Conservation (phyloP, 805 yeast species). For the Yarrowia sp. region DNA sequence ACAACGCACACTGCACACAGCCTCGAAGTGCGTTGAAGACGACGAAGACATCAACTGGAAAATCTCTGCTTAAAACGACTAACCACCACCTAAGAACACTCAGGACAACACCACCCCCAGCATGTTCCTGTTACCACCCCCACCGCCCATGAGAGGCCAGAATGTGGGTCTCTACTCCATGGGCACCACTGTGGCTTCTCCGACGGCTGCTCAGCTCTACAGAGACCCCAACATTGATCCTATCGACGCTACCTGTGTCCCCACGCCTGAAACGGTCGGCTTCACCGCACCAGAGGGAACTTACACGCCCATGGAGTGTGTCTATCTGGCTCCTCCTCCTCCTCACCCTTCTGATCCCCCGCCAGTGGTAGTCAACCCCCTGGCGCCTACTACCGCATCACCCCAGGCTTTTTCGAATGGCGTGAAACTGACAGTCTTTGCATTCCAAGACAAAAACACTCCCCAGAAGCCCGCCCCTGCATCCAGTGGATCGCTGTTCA, state of each 20-base stretch:
- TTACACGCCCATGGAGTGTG: constrained; percentile 46
- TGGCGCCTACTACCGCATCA: constrained; percentile 48
- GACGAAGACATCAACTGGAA: no score
- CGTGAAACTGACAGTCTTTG: constrained; percentile 39
- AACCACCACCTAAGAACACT: neutral
- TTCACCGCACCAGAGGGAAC: constrained; percentile 50
- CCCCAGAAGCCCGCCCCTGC: constrained; percentile 1
- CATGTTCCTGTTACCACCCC: constrained; percentile 27
- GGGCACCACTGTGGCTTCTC: constrained; percentile 12
- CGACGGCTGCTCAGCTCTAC: constrained; percentile 30
- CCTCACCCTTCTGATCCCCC: constrained; percentile 52
- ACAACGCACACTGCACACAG: constrained; percentile 7
- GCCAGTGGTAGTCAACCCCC: constrained; percentile 49
- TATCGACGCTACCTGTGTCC: constrained; percentile 1
- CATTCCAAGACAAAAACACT: constrained; percentile 13
- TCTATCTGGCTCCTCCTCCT: constrained; percentile 51
- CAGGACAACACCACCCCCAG: neutral
- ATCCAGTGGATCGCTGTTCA: neutral
- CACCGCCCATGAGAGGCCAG: constrained; percentile 30
- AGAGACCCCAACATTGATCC: constrained; percentile 36
- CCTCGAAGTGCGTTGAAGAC: neutral
- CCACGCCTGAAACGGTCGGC: constrained; percentile 24
- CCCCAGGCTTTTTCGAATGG: constrained; percentile 46
- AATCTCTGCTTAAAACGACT: neutral
- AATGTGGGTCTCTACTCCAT: constrained; percentile 20